Evolutionary conservation across 139 green algal species (phyloP).

Genomic region (Ettlia oleoabundans): DNA sequence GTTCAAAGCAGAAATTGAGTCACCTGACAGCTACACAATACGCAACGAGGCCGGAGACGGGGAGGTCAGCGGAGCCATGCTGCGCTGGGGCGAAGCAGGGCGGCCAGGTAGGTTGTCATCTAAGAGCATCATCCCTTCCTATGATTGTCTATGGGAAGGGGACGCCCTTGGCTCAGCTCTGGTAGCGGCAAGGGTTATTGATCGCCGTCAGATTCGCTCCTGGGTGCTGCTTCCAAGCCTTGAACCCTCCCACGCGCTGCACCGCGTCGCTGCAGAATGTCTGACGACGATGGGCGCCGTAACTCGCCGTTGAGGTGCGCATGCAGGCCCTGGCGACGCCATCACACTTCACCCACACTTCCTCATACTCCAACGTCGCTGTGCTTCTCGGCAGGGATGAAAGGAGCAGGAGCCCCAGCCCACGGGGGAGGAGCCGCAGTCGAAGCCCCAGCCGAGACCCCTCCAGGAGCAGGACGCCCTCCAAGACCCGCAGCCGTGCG

Average conservation of each 20-base stretch:
- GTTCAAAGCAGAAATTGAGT: too few relatives aligned
- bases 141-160: too few relatives aligned
- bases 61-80: too few relatives aligned
- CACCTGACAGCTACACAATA: too few relatives aligned
- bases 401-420: conserved; percentile 6
- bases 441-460: conserved; percentile 13
- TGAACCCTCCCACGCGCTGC: neutral
- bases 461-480: conserved; percentile 11
- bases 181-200: too few relatives aligned
- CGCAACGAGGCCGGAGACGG: too few relatives aligned
- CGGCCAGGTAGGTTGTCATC: too few relatives aligned
- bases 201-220: neutral
- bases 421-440: neutral
- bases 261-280: neutral
- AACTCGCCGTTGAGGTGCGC: conserved; percentile 11
- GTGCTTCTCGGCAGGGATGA: neutral
- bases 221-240: neutral
- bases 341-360: neutral
- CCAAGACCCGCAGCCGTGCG: conserved; percentile 27
- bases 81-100: too few relatives aligned
- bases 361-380: too few relatives aligned
- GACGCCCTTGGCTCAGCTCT: too few relatives aligned
- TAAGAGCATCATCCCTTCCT: too few relatives aligned
- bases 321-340: neutral
- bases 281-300: neutral